Evolutionary conservation across 257 asterid species (phyloP), one percentile per base, ranked within the genome.

Genomic region (Solanum clarkiae): DNA sequence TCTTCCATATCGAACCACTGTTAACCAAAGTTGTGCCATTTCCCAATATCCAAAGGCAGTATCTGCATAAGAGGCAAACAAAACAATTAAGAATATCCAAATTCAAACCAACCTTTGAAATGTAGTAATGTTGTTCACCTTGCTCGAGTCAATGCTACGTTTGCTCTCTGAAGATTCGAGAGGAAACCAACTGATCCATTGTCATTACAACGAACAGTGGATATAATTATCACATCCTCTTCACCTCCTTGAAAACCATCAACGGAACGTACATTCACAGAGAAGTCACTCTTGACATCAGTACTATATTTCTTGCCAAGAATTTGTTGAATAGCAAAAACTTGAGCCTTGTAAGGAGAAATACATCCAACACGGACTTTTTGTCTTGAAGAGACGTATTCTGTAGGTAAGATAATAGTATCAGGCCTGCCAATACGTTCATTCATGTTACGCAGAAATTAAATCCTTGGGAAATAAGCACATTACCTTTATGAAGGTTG

Each of bases 211-310:
- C 97, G 88, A 40, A 93, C 98, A 0, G 98, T 95, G 1, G 98
- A 95, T 59, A 93, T 87, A 36, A 95, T 91, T 7, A 95, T 93
- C 13, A 94, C 82, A 49, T 95, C 98, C 86, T 95, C 95, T 86
- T 95, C 98, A 5, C 98, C 97, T 15, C 98, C 98, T 91, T 95
- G 98, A 82, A 94, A 95, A n/a, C 98, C 98, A 87, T 94, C 98
- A 59, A 94, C 95, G 3, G 98, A 90, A 0, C 94, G 90, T 8
- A 95, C 93, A 84, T 88, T 94, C 49, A 94, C 98, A 2, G 94
- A 92, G 86, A 95, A 94, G 10, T 66, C 87, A 42, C 91, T 89
- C 7, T 88, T 86, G 15, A 85, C 88, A 69, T 93, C 96, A 5
- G 90, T 63, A 86, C 92, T 88, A 44, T 95, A 94, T 13, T 84